Conservation (phyloP, 2,329 filamentous ascomycete species). For the Coniochaeta sp. region DNA sequence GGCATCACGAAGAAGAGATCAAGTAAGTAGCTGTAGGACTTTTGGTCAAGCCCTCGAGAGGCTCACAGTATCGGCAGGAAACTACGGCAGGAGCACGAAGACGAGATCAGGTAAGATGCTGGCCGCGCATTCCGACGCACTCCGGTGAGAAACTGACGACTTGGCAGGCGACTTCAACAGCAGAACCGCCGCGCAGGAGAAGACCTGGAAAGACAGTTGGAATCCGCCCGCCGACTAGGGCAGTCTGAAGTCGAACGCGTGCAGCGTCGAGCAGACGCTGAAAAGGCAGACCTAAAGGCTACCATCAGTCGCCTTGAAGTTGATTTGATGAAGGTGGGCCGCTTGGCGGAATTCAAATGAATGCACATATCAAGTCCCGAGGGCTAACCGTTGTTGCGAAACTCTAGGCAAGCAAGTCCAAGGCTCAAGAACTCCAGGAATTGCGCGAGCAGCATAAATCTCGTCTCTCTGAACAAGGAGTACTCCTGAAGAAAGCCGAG, state of each 20-base stretch:
- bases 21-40: background rate
- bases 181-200: constrained; percentile 10
- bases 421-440: constrained; percentile 38
- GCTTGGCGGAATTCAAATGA: background rate
- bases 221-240: constrained; percentile 37
- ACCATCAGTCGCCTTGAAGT: constrained; percentile 55
- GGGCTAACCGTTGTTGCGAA: background rate
- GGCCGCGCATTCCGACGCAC: background rate
- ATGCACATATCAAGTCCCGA: no score
- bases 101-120: constrained; percentile 2
- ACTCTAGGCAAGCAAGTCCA: constrained; percentile 50
- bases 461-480: constrained; percentile 12
- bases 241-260: constrained; percentile 42
- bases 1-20: constrained; percentile 58
- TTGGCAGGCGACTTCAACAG: background rate
- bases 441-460: constrained; percentile 43
- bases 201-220: constrained; percentile 15
- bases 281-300: constrained; percentile 54
- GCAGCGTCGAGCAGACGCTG: constrained; percentile 45
- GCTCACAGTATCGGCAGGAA: background rate
- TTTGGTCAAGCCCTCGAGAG: background rate
- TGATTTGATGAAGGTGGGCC: constrained; percentile 49
- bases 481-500: constrained; percentile 17
- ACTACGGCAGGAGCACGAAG: background rate
- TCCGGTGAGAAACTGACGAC: background rate